A percentile compares a stretch with the other conserved stretches of the same genome.
Conservation (phyloP, 1,284 basidiomycete genomes). For the Boletus semigastroideus region DNA sequence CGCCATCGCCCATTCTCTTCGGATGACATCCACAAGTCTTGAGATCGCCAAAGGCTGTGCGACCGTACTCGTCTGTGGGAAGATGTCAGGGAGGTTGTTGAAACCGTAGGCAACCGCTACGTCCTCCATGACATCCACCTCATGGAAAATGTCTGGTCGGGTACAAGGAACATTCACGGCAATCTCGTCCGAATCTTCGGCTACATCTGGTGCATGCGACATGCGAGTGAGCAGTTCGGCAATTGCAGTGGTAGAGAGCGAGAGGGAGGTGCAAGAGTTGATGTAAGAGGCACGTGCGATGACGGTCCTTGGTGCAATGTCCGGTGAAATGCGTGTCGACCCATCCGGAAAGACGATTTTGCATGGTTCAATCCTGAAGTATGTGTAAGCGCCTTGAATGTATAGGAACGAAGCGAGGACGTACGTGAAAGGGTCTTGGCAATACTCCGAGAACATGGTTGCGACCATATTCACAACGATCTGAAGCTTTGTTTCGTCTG, state of each 20-base stretch:
- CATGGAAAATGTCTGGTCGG: constrained; percentile 95
- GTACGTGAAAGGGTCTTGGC: constrained; percentile 86
- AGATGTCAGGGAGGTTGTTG: constrained; percentile 91
- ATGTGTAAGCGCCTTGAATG: not conserved
- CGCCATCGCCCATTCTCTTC: constrained; percentile 89
- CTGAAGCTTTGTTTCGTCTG: constrained; percentile 95
- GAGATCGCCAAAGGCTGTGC: constrained; percentile 91
- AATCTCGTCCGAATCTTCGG: constrained; percentile 57
- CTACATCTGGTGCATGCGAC: constrained; percentile 56
- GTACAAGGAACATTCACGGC: constrained; percentile 85
- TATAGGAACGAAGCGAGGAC: constrained; percentile 28
- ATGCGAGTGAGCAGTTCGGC: constrained; percentile 73
- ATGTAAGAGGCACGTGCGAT: constrained; percentile 88
- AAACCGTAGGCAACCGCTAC: constrained; percentile 97
- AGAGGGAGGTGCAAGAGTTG: constrained; percentile 92
- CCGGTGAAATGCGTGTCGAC: constrained; percentile 73
- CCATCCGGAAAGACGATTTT: constrained; percentile 82
- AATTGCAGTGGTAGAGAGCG: constrained; percentile 62
- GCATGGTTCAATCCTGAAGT: constrained; percentile 83
- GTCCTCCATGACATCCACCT: constrained; percentile 99
- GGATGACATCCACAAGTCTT: constrained; percentile 87
- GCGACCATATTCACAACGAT: constrained; percentile 94
- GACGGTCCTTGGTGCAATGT: constrained; percentile 72
- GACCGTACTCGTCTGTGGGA: constrained; percentile 95
- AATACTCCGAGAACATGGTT: constrained; percentile 98